Conservation (phyloP, 352 stramenopile genomes). For the Thalassiosira livingstoniorum region DNA sequence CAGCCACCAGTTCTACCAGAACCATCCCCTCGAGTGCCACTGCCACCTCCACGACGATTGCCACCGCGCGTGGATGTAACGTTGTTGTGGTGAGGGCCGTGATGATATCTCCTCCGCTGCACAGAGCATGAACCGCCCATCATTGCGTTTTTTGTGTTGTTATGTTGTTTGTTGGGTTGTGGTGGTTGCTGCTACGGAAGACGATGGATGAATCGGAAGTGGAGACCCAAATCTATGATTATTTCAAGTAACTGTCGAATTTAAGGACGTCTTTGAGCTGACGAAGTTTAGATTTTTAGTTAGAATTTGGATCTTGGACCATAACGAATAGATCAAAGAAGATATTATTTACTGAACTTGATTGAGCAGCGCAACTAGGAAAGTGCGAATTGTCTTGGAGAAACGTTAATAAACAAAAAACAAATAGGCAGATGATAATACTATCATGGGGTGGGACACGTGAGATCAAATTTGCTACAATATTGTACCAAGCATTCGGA, state of each 20-base stretch:
- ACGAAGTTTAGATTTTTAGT: neutral
- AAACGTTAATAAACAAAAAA: no score
- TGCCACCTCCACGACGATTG: neutral
- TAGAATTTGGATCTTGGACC: no score
- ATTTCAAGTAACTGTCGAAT: neutral
- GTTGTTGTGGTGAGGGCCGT: neutral
- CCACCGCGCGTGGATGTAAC: neutral
- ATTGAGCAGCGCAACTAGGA: no score
- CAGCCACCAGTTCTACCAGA: neutral
- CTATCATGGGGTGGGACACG: no score
- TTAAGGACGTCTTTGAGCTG: neutral
- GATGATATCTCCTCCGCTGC: conserved; percentile 19
- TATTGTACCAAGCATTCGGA: no score
- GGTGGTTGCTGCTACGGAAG: neutral
- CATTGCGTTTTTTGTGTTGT: no score
- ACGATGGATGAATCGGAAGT: neutral
- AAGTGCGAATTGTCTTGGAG: no score
- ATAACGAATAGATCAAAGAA: no score
- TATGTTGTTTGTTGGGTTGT: no score
- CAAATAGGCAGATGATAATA: no score
- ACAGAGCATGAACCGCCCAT: conserved; percentile 60
- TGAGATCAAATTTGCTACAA: no score
- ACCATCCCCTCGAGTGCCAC: neutral
- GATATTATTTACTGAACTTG: no score
- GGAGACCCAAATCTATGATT: neutral